These are phyloP conservation scores for Auriscalpium microsporum DNA, from an alignment of 768 basidiomycete genomes.

Conservation along the genomic window DNA sequence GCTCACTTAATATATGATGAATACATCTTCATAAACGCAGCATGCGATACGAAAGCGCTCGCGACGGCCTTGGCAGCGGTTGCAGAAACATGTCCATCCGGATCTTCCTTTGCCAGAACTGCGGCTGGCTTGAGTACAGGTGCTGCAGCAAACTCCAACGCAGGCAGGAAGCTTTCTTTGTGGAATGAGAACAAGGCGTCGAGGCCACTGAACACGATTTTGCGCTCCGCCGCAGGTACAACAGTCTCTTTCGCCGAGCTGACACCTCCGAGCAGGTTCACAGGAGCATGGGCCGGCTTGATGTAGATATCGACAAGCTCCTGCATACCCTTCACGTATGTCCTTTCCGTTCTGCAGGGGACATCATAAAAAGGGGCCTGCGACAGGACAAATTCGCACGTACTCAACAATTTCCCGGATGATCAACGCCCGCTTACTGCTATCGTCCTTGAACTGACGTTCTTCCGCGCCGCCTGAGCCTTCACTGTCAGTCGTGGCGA, in stretches of 20 bases:
- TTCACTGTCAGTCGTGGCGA: conserved; percentile 66
- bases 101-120: conserved; percentile 45
- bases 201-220: conserved; percentile 85
- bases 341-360: conserved; percentile 72
- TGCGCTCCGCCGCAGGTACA: conserved; percentile 78
- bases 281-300: conserved; percentile 66
- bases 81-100: conserved; percentile 65
- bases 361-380: conserved; percentile 7
- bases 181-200: conserved; percentile 91
- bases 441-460: conserved; percentile 89
- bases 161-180: conserved; percentile 85
- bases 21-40: conserved; percentile 98
- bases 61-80: conserved; percentile 76
- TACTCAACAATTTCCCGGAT: conserved; percentile 89
- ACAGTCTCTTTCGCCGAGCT: conserved; percentile 75
- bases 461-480: conserved; percentile 56
- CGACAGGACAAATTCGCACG: conserved; percentile 25
- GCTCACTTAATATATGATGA: conserved; percentile 94
- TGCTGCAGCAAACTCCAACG: conserved; percentile 69
- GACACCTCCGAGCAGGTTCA: conserved; percentile 62
- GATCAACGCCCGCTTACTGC: conserved; percentile 71
- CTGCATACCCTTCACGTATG: conserved; percentile 89
- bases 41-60: conserved; percentile 85
- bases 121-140: conserved; percentile 48
- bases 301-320: conserved; percentile 96